Evolutionary conservation across 768 basidiomycete genomes (phyloP).

Genomic region (Suillus plorans): DNA sequence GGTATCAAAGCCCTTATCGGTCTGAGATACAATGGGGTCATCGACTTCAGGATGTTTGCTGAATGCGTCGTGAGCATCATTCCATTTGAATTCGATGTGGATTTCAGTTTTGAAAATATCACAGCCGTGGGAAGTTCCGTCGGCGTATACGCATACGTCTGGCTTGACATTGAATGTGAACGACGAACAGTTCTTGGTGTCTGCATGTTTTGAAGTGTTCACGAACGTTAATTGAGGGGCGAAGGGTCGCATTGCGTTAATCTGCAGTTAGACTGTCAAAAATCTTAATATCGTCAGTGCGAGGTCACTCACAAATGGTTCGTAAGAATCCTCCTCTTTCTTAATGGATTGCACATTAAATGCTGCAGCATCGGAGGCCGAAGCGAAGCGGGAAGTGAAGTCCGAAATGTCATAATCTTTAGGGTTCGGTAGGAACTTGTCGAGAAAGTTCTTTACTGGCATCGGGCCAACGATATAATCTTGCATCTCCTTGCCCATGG

Average conservation of each 20-base stretch:
- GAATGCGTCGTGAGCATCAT: constrained; percentile 1
- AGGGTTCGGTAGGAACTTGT: constrained; percentile 7
- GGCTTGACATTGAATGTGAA: constrained; percentile 9
- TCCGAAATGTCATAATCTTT: neutral
- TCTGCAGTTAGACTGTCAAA: neutral
- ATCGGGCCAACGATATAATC: constrained; percentile 6
- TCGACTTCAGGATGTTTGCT: neutral
- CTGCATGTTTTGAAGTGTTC: neutral
- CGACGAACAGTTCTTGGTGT: neutral
- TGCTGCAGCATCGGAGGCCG: neutral
- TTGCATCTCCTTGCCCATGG: constrained; percentile 7
- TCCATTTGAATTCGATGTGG: constrained; percentile 11
- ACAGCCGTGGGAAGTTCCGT: neutral
- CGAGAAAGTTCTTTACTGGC: constrained; percentile 6
- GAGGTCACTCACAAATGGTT: constrained; percentile 4
- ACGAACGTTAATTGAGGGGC: constrained; percentile 4
- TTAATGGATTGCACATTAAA: neutral
- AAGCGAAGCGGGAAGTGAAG: neutral
- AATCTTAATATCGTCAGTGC: neutral
- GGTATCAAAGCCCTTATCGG: constrained; percentile 6
- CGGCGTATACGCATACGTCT: constrained; percentile 9
- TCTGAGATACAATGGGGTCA: neutral
- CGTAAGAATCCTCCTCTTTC: neutral
- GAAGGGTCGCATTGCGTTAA: constrained; percentile 3
- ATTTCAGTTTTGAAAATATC: constrained; percentile 4